Conservation (phyloP, 2,329 filamentous ascomycete species). For the Cytospora leucostoma region DNA sequence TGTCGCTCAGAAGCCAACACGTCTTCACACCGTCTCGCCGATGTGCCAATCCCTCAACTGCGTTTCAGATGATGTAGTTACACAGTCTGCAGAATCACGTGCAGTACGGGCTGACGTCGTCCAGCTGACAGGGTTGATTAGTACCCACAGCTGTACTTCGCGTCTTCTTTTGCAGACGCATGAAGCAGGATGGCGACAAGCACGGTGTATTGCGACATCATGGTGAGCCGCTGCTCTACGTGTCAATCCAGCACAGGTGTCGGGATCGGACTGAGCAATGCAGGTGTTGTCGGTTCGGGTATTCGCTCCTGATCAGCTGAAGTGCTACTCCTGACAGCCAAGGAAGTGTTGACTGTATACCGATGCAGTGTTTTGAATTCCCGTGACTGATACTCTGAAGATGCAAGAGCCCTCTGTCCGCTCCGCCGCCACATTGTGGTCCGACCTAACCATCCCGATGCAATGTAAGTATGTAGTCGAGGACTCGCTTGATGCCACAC, state of each 20-base stretch:
- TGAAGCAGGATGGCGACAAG: conserved; percentile 12
- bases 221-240: conserved; percentile 13
- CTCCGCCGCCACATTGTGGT: conserved; percentile 6
- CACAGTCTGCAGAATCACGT: conserved; percentile 14
- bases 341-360: conserved; percentile 12
- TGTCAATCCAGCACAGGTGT: conserved; percentile 13
- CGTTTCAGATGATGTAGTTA: conserved; percentile 8
- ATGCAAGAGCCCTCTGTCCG: conserved; percentile 2
- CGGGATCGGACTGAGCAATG: conserved; percentile 5
- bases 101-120: background rate
- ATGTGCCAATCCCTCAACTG: conserved; percentile 7
- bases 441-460: conserved; percentile 7
- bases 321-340: background rate
- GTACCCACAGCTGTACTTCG: background rate
- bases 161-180: conserved; percentile 7
- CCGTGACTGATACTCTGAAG: background rate
- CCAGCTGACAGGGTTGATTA: background rate
- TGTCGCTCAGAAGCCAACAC: conserved; percentile 21
- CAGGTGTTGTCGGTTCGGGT: conserved; percentile 10
- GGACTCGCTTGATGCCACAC: conserved; percentile 18
- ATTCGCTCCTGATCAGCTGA: conserved; percentile 13
- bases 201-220: conserved; percentile 14
- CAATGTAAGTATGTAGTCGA: conserved; percentile 13
- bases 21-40: conserved; percentile 13
- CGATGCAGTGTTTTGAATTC: conserved; percentile 3